Conservation (phyloP, 1,139 yeast genomes). For the Debaryomyces udenii region DNA sequence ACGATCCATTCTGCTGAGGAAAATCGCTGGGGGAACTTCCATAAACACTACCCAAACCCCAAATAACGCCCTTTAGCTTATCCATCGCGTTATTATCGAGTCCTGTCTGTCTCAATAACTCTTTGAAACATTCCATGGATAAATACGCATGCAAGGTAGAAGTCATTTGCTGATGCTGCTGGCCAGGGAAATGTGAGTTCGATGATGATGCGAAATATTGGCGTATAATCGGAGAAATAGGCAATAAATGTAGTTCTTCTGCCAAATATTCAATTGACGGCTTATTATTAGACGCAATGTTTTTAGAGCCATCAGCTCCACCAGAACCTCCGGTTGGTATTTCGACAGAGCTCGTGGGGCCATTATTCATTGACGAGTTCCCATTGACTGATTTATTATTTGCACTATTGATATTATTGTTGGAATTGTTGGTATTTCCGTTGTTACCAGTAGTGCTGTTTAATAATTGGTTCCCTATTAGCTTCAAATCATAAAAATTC, state of each 20-base stretch:
- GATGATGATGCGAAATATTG: slow-evolving; percentile 48
- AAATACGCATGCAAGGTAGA: slow-evolving; percentile 55
- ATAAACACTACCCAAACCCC: slow-evolving; percentile 44
- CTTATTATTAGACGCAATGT: slow-evolving; percentile 29
- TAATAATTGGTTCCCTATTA: slow-evolving; percentile 62
- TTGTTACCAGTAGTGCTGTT: slow-evolving; percentile 24
- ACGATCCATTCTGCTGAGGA: slow-evolving; percentile 18
- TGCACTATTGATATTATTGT: background rate
- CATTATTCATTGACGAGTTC: background rate
- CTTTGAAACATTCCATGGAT: slow-evolving; percentile 61
- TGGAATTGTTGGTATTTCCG: slow-evolving; percentile 1
- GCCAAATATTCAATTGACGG: slow-evolving; percentile 55
- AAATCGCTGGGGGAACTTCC: slow-evolving; percentile 12
- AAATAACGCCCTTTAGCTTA: slow-evolving; percentile 53
- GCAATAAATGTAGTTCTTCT: slow-evolving; percentile 59
- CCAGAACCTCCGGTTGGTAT: slow-evolving; percentile 18
- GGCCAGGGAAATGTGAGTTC: slow-evolving; percentile 31
- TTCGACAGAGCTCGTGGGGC: slow-evolving; percentile 16
- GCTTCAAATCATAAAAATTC: slow-evolving; percentile 80
- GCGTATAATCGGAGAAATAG: slow-evolving; percentile 52
- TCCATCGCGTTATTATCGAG: slow-evolving; percentile 39
- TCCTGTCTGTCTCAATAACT: slow-evolving; percentile 48
- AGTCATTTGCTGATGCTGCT: slow-evolving; percentile 47
- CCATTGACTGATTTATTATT: slow-evolving; percentile 5
- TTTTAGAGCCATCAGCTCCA: slow-evolving; percentile 14